Evolutionary conservation across 352 stramenopile genomes (phyloP).

Genomic region (Phytophthora macrochlamydospora): DNA sequence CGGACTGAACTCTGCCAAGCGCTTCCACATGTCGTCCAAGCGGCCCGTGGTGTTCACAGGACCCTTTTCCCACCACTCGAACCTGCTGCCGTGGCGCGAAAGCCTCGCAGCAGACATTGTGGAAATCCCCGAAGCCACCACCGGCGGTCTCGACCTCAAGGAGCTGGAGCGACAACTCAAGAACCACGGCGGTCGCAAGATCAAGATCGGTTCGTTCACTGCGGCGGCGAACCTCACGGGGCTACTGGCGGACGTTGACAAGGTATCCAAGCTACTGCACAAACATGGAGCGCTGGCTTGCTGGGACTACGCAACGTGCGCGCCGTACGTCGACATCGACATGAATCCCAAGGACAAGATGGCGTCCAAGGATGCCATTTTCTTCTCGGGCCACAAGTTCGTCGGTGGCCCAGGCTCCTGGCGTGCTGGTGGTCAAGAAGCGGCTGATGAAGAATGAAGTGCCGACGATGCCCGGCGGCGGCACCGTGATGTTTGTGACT

Average conservation of each 20-base stretch:
- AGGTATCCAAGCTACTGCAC: conserved; percentile 91
- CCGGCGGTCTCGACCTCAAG: conserved; percentile 58
- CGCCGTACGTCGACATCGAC: conserved; percentile 93
- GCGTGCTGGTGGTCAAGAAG: conserved; percentile 97
- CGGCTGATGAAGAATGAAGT: conserved; percentile 60
- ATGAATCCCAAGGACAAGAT: conserved; percentile 92
- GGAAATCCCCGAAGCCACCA: conserved; percentile 59
- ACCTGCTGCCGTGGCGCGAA: conserved; percentile 97
- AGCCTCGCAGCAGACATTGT: conserved; percentile 76
- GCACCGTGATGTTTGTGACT: conserved; percentile 64
- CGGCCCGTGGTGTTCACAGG: conserved; percentile 90
- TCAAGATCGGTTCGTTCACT: conserved; percentile 91
- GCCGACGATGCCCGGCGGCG: conserved; percentile 59
- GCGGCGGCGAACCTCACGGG: conserved; percentile 97
- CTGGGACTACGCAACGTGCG: conserved; percentile 97
- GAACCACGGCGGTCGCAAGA: conserved; percentile 46
- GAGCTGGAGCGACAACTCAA: conserved; percentile 59
- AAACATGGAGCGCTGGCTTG: conserved; percentile 90
- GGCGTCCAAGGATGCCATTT: conserved; percentile 93
- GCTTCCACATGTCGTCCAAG: conserved; percentile 21
- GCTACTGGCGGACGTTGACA: conserved; percentile 88
- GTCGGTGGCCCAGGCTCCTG: conserved; percentile 92
- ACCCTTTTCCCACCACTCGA: conserved; percentile 98
- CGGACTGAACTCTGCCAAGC: conserved; percentile 43
- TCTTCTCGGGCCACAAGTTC: conserved; percentile 98